phyloP scores from a whole-genome alignment of 352 stramenopile genomes.

The Pythium aquatile region DNA sequence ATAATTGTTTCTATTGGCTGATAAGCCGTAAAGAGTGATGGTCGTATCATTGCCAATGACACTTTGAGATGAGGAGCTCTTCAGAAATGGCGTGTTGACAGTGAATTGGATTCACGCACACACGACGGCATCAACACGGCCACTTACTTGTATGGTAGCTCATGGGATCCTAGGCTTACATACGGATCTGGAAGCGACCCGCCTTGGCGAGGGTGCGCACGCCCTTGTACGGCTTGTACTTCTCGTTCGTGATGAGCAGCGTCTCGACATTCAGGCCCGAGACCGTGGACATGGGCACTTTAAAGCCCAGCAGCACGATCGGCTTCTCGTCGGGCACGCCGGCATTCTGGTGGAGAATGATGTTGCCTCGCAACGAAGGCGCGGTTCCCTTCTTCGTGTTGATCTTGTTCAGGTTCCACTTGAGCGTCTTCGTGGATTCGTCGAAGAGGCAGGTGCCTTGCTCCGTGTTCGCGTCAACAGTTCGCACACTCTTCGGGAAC shows the following conservation, averaged over 20 bases:
- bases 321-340: conserved; percentile 90
- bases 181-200: conserved; percentile 95
- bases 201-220: conserved; percentile 96
- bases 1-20: conserved; percentile 4
- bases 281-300: conserved; percentile 95
- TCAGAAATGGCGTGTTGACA: no score
- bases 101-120: no score
- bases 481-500: conserved; percentile 95
- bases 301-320: conserved; percentile 95
- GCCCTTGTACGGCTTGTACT: conserved; percentile 98
- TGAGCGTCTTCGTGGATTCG: conserved; percentile 91
- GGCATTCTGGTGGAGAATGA: conserved; percentile 88
- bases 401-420: conserved; percentile 95
- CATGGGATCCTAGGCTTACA: conserved; percentile 33
- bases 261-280: conserved; percentile 95
- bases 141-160: no score
- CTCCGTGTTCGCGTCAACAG: conserved; percentile 93
- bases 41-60: background rate
- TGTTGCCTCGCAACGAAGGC: conserved; percentile 89
- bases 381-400: conserved; percentile 81
- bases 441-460: conserved; percentile 95
- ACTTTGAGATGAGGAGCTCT: background rate
- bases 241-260: conserved; percentile 94
- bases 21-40: conserved; percentile 4
- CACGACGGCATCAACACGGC: no score